Evolutionary conservation across 2,329 filamentous ascomycete species (phyloP).

Genomic region (Ophiostoma ips): DNA sequence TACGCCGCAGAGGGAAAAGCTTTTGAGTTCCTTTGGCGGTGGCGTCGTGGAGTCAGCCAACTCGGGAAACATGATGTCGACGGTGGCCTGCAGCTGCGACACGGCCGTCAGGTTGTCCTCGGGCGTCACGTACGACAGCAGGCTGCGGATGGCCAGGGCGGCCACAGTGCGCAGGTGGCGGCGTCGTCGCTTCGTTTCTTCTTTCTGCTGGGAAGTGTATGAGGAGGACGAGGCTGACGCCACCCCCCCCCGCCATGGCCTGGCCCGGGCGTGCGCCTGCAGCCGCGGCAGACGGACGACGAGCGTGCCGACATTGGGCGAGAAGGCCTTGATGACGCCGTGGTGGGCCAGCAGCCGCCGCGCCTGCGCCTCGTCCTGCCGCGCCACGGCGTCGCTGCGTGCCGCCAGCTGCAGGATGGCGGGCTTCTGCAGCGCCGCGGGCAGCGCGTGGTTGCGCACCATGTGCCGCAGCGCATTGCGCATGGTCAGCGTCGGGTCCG

Average conservation of each 20-base stretch:
- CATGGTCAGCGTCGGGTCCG: slow-evolving; percentile 58
- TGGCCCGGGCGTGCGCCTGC: not conserved
- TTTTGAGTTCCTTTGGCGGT: slow-evolving; percentile 10
- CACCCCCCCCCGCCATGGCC: not conserved
- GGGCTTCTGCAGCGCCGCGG: slow-evolving; percentile 52
- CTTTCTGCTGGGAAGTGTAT: slow-evolving; percentile 13
- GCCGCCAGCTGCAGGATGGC: slow-evolving; percentile 48
- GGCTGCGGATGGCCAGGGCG: slow-evolving; percentile 30
- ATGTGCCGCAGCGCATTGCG: slow-evolving; percentile 71
- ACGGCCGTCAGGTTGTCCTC: slow-evolving; percentile 29
- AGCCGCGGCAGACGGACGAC: slow-evolving; percentile 31
- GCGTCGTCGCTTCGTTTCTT: slow-evolving; percentile 16
- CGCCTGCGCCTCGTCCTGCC: slow-evolving; percentile 36
- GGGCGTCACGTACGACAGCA: slow-evolving; percentile 37
- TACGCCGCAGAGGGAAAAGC: slow-evolving; percentile 33
- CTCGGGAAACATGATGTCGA: slow-evolving; percentile 35
- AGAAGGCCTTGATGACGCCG: slow-evolving; percentile 31
- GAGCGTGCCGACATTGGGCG: slow-evolving; percentile 33
- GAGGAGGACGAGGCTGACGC: not conserved
- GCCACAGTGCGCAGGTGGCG: slow-evolving; percentile 30
- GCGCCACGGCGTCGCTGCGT: slow-evolving; percentile 31
- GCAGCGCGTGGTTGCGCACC: slow-evolving; percentile 41
- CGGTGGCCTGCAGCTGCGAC: slow-evolving; percentile 28
- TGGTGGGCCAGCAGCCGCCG: slow-evolving; percentile 37
- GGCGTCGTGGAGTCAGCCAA: slow-evolving; percentile 18